Evolutionary conservation across 257 asterid species (phyloP), one percentile per base, ranked within the genome.

Genomic region (Solanum ossicruentum): DNA sequence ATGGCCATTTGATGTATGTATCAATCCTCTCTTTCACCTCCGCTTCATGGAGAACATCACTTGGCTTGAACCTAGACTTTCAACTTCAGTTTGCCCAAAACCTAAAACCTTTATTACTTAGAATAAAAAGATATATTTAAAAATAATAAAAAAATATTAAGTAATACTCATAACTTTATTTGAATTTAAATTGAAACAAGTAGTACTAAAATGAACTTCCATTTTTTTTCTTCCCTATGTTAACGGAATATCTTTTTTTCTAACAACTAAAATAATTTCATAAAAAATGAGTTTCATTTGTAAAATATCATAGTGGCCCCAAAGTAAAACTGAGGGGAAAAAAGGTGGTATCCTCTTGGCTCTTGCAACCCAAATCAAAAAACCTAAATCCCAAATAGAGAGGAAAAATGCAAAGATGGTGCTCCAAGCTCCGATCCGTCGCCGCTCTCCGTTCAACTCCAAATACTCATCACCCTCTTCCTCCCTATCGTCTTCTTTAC

Each of bases 351-450:
- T 32, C 16, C 55, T 3, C 21, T 9, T n/a, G 15, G 17, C 80
- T 73, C 81, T 73, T 45, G 3, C 39, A 21, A 21, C 1, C 58
- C 2, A 12, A 45, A 20, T 11, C 65, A 52, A 13, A 77, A 77
- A 77, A 23, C 82, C 63, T 23, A 77, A 77, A 47, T 51, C 63
- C 43, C 47, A 77, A 73, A 72, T 2, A 18, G 51, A 61, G 75
- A 71, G 20, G 47, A 79, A 84, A 66, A 86, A 88, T 91, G 92
- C 94, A 90, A 88, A 88, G 92, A 89, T 89, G 88, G 94, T 88
- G 93, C 85, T 85, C 91, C 49, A 89, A 87, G 82, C 88, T 90
- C 91, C 94, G 96, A 78, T 83, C 82, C 21, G 9, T 90, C 71
- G 92, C 91, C 56, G 87, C 91, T 43, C 85, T 89, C 88, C 89